Base-by-base conservation (phyloP, 2,329 filamentous ascomycete genomes). In the Didymella keratinophila region DNA sequence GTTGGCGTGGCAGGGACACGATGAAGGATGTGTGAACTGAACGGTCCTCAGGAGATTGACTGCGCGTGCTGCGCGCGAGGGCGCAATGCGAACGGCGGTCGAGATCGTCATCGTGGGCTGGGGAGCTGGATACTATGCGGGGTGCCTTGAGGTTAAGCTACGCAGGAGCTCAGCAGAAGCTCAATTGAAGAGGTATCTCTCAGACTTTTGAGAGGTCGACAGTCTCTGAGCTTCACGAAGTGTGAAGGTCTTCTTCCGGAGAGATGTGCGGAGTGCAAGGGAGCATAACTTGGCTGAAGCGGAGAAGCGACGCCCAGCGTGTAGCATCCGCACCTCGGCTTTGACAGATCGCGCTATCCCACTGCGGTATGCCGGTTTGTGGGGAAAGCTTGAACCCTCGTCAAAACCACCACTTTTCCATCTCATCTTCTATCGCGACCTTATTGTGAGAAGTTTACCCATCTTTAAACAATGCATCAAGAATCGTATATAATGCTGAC, bases 1-100 rank as follows among this genome's bases (percentile, higher is more conserved):
- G 70, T 97, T 97, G 42, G 91, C 90, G 75, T 99, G 95, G 78
- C 95, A 98, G 1, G 95, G 95, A 77, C 95, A 98, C 7, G 94
- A 94, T 6, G 92, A 92, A 57, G 92, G 93, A 75, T 95, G 94
- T 1, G 89, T 90, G 76, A 89, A 96, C 77, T 96, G 94, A 54
- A 99, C 87, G n/a, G 94, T 93, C 53, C 91, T 89, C 48, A 98
- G 87, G 48, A 94, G 84, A 66, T 84, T 91, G 58, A 87, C 80
- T 16, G 91, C 91, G 65, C 88, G 83, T 45, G 84, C 82, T 42
- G 82, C 81, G 54, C 79, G 76, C 3, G 81, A 78, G 27, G 81
- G 81, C 47, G 68, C 62, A 58, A 75, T 73, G 10, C 73, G 72
- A 10, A 75, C 66, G 4, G 71, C 67, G 12, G 56, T 58, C 21